Evolutionary conservation across 2,329 filamentous ascomycete genomes (phyloP), one percentile per base, ranked within the genome.

Genomic region (Diplodia scrobiculata): DNA sequence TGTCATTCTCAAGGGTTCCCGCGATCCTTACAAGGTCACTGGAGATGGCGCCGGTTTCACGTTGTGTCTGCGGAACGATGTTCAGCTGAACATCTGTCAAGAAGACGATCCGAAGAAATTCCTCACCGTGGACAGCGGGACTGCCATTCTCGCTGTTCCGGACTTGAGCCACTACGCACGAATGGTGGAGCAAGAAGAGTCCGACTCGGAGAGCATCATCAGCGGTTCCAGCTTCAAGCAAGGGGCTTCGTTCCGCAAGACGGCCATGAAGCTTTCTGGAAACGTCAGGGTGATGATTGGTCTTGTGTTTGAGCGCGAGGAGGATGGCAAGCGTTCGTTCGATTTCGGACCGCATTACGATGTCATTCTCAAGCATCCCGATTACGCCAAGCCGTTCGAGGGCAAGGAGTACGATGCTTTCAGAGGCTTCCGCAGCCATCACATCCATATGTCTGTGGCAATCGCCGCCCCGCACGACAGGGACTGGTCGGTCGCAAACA

Each of bases 21-120:
- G 96, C 66, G 94, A 99, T 78, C 95, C 95, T 1, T 99, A 99
- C 75, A 86, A 91, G 67, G 89, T 99, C 52, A 97, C 92, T 47
- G 93, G 94, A 9, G 89, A 94, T 71, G 95, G 95, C 47, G 93
- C 93, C 38, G 95, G 95, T 4, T 96, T 99, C 74, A 86, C 98
- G 51, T 97, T 99, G 92, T 98, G 96, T 76, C 99, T 94, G 94
- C 89, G 95, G 63, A 96, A 92, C 72, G 91, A 97, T 76, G 93
- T 99, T 45, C 87, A 86, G 68, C 96, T 92, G 87, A 90, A 89
- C 68, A 87, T 99, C 62, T 90, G 93, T 67, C 87, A 89, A 62
- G 89, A 92, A 62, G 88, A 96, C 71, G 91, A 99, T 72, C 93
- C 95, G 0, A 91, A 91, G 74, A 89, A 91, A 67, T 96, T 99